Conservation (phyloP, 371 early-diverging fungal genomes). For the Mortierella sp. region DNA sequence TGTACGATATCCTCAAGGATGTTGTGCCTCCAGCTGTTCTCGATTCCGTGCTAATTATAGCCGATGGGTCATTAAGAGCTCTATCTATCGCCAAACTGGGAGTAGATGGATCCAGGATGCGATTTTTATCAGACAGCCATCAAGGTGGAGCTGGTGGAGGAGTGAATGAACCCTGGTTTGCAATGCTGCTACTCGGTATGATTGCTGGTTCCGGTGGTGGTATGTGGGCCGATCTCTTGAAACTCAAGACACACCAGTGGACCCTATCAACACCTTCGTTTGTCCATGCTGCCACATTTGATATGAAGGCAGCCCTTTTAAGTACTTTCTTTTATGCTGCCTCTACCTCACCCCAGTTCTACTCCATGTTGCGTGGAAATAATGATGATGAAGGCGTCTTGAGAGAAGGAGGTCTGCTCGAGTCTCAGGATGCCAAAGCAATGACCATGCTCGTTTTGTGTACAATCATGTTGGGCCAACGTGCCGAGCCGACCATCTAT, state of each 20-base stretch:
- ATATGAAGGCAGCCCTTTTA: conserved; percentile 53
- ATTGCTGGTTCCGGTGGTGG: conserved; percentile 70
- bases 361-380: conserved; percentile 18
- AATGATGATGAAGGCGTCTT: neutral
- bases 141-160: conserved; percentile 15
- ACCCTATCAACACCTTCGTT: conserved; percentile 35
- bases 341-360: conserved; percentile 48
- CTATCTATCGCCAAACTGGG: conserved; percentile 63
- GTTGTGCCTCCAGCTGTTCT: conserved; percentile 55
- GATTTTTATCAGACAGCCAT: conserved; percentile 55
- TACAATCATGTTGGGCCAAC: conserved; percentile 44
- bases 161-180: conserved; percentile 56
- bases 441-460: conserved; percentile 51
- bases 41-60: conserved; percentile 62
- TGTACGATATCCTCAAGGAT: conserved; percentile 41
- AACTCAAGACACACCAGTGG: conserved; percentile 50
- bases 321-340: conserved; percentile 50
- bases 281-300: conserved; percentile 35
- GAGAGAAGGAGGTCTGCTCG: conserved; percentile 31
- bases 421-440: conserved; percentile 45
- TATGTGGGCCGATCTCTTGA: conserved; percentile 60
- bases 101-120: conserved; percentile 63
- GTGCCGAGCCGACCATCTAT: conserved; percentile 26
- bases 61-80: conserved; percentile 64
- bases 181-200: conserved; percentile 66